A percentile compares a stretch with the other conserved stretches of the same genome.
Conservation (phyloP, 148 eudicot genomes). For the Vaccinium vitisidaea region DNA sequence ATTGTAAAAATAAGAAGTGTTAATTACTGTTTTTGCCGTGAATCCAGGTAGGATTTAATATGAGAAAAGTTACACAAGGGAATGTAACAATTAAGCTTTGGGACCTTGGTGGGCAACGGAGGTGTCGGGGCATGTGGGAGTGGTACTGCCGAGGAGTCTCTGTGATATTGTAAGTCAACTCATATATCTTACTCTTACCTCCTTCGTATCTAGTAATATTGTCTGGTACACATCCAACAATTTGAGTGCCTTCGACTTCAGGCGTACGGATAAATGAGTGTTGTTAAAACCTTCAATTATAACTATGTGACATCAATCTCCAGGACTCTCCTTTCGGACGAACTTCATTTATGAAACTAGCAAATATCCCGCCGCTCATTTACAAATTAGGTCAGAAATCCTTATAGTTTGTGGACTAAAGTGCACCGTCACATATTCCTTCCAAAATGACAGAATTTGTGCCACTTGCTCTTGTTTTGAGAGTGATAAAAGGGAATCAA, state of each 20-base stretch:
- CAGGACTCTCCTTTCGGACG: not conserved
- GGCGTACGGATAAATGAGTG: too few species aligned
- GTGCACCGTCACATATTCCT: not conserved
- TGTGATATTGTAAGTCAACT: slow-evolving; percentile 59
- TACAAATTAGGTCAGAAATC: not conserved
- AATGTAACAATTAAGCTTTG: slow-evolving; percentile 89
- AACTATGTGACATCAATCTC: too few species aligned
- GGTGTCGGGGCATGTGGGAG: slow-evolving; percentile 96
- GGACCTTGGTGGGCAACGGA: slow-evolving; percentile 92
- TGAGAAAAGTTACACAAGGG: slow-evolving; percentile 74
- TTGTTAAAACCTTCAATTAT: too few species aligned
- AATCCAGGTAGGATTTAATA: slow-evolving; percentile 83
- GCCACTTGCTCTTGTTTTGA: not conserved
- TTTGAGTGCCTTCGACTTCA: too few species aligned
- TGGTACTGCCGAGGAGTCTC: slow-evolving; percentile 85
- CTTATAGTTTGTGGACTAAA: not conserved
- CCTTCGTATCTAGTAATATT: not conserved
- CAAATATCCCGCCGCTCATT: not conserved
- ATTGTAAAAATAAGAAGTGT: not conserved
- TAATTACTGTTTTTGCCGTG: not conserved
- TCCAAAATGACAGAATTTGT: not conserved
- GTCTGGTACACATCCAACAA: too few species aligned
- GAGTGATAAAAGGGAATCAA: not conserved
- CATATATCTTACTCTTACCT: not conserved
- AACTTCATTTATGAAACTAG: too few species aligned